These are phyloP conservation scores for Silene latifolia DNA, from an alignment of 148 eudicot species.

Conservation along the genomic window DNA sequence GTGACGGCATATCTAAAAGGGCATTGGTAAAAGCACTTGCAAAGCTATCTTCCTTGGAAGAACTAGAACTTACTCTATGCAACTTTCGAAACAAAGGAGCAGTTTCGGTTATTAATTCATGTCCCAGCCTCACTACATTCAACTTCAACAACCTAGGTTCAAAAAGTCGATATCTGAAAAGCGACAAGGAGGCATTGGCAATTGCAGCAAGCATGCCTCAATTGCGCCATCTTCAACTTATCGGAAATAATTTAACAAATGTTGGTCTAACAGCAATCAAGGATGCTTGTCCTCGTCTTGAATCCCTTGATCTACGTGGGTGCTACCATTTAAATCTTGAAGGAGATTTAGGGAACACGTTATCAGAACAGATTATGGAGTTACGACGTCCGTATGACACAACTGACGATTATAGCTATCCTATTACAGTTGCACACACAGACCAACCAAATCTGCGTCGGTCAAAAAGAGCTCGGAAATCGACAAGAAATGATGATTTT, in stretches of 20 bases:
- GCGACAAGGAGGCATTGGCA: slow-evolving; percentile 42
- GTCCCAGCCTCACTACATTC: slow-evolving; percentile 50
- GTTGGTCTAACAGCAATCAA: slow-evolving; percentile 51
- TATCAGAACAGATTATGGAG: slow-evolving; percentile 32
- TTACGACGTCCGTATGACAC: slow-evolving; percentile 43
- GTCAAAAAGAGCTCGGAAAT: no score
- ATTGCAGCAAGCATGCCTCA: slow-evolving; percentile 51
- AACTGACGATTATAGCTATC: slow-evolving; percentile 32
- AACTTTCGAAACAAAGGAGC: slow-evolving; percentile 13
- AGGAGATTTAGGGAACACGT: slow-evolving; percentile 4
- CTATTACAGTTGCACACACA: no score
- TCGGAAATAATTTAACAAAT: slow-evolving; percentile 52
- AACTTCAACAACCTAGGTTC: slow-evolving; percentile 27
- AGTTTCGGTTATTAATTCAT: slow-evolving; percentile 34
- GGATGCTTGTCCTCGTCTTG: slow-evolving; percentile 43
- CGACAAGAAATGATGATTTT: no score
- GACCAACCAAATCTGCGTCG: no score
- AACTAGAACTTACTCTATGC: slow-evolving; percentile 42
- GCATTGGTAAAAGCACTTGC: slow-evolving; percentile 36
- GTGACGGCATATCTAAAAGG: background rate
- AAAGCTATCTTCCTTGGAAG: slow-evolving; percentile 53
- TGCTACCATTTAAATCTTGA: slow-evolving; percentile 42
- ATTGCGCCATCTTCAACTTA: slow-evolving; percentile 46
- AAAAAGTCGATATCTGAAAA: background rate
- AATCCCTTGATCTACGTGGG: slow-evolving; percentile 54